Evolutionary conservation across 148 eudicot species (phyloP).

Genomic region (Fallopia convolvulus): DNA sequence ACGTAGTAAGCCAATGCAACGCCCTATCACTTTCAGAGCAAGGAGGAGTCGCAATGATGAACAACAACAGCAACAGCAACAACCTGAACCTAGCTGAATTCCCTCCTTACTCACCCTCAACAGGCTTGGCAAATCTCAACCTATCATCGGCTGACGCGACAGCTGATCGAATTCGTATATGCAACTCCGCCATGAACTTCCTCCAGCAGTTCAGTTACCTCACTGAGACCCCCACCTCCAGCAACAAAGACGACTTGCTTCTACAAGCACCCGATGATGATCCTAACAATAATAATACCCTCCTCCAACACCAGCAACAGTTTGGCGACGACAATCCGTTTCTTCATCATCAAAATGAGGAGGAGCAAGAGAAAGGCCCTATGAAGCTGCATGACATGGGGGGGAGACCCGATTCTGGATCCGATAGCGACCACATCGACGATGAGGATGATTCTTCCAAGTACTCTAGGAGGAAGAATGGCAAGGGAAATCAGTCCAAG

Average conservation of each 20-base stretch:
- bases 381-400: constrained; percentile 24
- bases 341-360: constrained; percentile 12
- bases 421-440: constrained; percentile 69
- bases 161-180: constrained; percentile 23
- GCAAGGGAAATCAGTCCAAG: constrained; percentile 70
- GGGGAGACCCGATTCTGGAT: constrained; percentile 45
- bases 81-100: constrained; percentile 19
- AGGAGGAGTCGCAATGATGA: constrained; percentile 8
- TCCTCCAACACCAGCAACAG: background rate
- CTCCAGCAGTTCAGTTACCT: constrained; percentile 33
- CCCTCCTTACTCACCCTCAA: constrained; percentile 23
- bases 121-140: constrained; percentile 19
- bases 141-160: constrained; percentile 24
- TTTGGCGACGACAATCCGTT: background rate
- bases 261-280: constrained; percentile 23
- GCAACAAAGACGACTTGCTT: constrained; percentile 14
- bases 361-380: constrained; percentile 33
- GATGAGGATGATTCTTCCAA: constrained; percentile 75
- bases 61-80: background rate
- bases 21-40: constrained; percentile 39
- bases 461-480: constrained; percentile 43
- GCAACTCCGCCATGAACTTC: constrained; percentile 35
- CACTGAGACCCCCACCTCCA: constrained; percentile 13
- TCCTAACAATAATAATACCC: background rate
- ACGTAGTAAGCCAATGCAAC: constrained; percentile 49